Conservation (phyloP, 768 basidiomycete species). For the Naganishia randhawae region DNA sequence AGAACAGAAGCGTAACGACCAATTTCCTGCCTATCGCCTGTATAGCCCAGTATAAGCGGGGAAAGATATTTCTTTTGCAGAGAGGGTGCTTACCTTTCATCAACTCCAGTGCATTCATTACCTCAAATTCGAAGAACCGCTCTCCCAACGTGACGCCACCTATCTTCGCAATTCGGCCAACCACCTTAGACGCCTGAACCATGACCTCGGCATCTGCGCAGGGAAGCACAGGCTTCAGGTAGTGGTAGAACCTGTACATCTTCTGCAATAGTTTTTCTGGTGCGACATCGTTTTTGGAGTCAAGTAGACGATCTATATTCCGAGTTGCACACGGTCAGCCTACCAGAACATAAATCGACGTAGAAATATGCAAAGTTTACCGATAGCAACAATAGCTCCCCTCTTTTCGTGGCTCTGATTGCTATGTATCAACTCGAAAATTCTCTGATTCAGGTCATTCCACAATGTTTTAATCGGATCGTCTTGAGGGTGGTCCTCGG, state of each 20-base stretch:
- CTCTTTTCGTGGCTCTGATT: slow-evolving; percentile 73
- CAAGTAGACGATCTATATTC: slow-evolving; percentile 55
- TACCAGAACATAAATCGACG: not conserved
- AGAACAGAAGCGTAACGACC: slow-evolving; percentile 90
- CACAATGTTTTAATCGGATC: slow-evolving; percentile 51
- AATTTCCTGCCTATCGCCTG: slow-evolving; percentile 69
- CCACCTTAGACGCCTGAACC: slow-evolving; percentile 85
- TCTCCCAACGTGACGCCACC: slow-evolving; percentile 81
- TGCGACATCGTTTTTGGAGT: slow-evolving; percentile 69
- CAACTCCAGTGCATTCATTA: slow-evolving; percentile 74
- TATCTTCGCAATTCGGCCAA: slow-evolving; percentile 65
- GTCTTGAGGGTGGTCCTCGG: slow-evolving; percentile 27
- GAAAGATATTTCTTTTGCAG: not conserved
- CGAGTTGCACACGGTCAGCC: not conserved
- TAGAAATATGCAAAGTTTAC: slow-evolving; percentile 52
- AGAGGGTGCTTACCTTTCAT: slow-evolving; percentile 53
- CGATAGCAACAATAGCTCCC: slow-evolving; percentile 82
- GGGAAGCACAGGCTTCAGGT: slow-evolving; percentile 86
- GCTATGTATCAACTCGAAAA: slow-evolving; percentile 80
- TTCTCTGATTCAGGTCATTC: slow-evolving; percentile 69
- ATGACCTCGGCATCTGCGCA: slow-evolving; percentile 89
- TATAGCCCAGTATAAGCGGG: not conserved
- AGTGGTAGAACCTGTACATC: slow-evolving; percentile 34
- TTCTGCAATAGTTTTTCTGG: slow-evolving; percentile 24
- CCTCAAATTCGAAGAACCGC: slow-evolving; percentile 82